A percentile compares a stretch with the other conserved stretches of the same genome.
Conservation (phyloP, 208 protist genomes). For the Trypanosoma lewisi region DNA sequence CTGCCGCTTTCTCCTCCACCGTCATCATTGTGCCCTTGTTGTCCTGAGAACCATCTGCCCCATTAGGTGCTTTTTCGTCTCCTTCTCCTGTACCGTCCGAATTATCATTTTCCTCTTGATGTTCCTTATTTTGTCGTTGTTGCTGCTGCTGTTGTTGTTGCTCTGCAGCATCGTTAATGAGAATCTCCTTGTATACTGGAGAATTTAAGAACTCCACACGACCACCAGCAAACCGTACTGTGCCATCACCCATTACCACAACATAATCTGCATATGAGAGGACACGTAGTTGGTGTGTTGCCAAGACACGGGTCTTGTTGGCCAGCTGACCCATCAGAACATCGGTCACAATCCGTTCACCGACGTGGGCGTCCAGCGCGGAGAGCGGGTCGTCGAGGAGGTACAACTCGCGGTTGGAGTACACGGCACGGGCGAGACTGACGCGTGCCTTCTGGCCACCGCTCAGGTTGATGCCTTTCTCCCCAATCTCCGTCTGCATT, state of each 20-base stretch:
- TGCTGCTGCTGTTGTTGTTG: conserved; percentile 1
- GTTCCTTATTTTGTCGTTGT: background rate
- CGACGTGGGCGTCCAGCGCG: conserved; percentile 91
- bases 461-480: conserved; percentile 87
- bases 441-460: conserved; percentile 90
- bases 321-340: conserved; percentile 55
- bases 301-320: conserved; percentile 87
- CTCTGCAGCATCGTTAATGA: conserved; percentile 16
- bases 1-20: conserved; percentile 51
- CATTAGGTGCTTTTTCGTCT: background rate
- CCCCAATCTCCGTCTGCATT: conserved; percentile 87
- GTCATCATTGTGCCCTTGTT: conserved; percentile 27
- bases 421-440: conserved; percentile 84
- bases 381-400: conserved; percentile 92
- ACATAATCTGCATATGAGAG: conserved; percentile 76
- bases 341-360: conserved; percentile 42
- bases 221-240: conserved; percentile 44
- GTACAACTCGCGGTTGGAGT: conserved; percentile 81
- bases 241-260: conserved; percentile 71
- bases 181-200: conserved; percentile 47
- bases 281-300: conserved; percentile 94
- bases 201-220: conserved; percentile 28
- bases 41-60: background rate
- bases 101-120: conserved; percentile 9
- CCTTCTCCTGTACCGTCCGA: background rate